Percentiles rank a stretch among this genome's conserved stretches.
Evolutionary conservation across 1,139 yeast genomes (phyloP).

Genomic region (Scheffersomyces insectosa): DNA sequence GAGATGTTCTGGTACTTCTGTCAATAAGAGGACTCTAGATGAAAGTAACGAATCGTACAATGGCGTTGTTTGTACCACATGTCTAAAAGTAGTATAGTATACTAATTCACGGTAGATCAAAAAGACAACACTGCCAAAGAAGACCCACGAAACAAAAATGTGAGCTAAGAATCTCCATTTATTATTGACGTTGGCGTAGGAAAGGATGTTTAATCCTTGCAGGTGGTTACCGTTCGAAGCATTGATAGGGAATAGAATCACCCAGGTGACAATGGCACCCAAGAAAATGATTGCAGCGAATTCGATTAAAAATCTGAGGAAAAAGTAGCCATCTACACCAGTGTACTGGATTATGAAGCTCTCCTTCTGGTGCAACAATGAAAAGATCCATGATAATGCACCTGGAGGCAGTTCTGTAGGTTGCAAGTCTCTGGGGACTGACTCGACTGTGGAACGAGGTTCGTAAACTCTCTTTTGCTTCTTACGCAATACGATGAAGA

Average conservation of each 20-base stretch:
- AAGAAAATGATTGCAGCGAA: conserved; percentile 57
- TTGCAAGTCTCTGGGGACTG: conserved; percentile 41
- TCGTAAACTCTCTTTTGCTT: conserved; percentile 73
- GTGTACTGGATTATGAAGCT: conserved; percentile 72
- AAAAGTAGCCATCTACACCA: conserved; percentile 88
- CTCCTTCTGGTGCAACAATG: conserved; percentile 56
- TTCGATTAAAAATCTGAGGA: conserved; percentile 71
- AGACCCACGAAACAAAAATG: conserved; percentile 69
- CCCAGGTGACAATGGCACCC: conserved; percentile 70
- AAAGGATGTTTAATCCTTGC: conserved; percentile 57
- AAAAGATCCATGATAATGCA: conserved; percentile 55
- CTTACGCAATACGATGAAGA: conserved; percentile 67
- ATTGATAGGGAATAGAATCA: conserved; percentile 82
- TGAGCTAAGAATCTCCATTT: conserved; percentile 69
- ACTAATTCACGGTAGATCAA: conserved; percentile 71
- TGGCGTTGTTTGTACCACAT: conserved; percentile 69
- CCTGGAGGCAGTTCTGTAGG: conserved; percentile 63
- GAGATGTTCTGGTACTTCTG: conserved; percentile 56
- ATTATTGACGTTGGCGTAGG: conserved; percentile 63
- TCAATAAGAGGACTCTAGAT: conserved; percentile 66
- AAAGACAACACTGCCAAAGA: conserved; percentile 58
- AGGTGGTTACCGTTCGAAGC: conserved; percentile 70
- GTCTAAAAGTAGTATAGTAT: conserved; percentile 66
- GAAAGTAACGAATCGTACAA: conserved; percentile 65
- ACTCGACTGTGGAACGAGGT: conserved; percentile 61